These are phyloP conservation scores for Candida pini DNA, from an alignment of 805 yeast species.

Conservation along the genomic window DNA sequence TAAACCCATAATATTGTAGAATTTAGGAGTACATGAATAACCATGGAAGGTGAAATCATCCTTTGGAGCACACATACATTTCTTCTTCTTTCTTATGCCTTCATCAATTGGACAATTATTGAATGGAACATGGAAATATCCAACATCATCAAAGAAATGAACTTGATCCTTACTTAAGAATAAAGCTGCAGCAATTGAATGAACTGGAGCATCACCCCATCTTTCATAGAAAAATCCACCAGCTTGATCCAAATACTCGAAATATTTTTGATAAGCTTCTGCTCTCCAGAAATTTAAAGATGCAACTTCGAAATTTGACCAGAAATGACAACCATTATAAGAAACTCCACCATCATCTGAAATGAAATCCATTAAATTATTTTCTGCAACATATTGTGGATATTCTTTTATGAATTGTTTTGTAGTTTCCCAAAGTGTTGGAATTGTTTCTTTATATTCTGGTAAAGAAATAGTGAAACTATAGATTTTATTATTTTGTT, in stretches of 20 bases:
- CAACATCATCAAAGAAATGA: constrained; percentile 80
- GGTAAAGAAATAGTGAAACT: constrained; percentile 76
- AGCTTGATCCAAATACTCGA: constrained; percentile 65
- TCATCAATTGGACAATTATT: constrained; percentile 72
- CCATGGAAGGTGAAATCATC: constrained; percentile 75
- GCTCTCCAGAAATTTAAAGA: constrained; percentile 69
- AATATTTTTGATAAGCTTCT: constrained; percentile 64
- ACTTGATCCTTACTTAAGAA: constrained; percentile 65
- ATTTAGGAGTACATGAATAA: constrained; percentile 67
- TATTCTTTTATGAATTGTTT: constrained; percentile 50
- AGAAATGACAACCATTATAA: constrained; percentile 81
- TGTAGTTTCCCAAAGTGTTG: constrained; percentile 72
- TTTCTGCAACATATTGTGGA: constrained; percentile 53
- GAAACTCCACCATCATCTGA: constrained; percentile 64
- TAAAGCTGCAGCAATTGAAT: constrained; percentile 79
- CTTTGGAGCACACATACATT: constrained; percentile 68
- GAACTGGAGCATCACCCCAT: constrained; percentile 96
- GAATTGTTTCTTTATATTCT: constrained; percentile 67
- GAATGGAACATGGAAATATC: constrained; percentile 81
- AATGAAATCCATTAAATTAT: constrained; percentile 66
- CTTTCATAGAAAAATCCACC: constrained; percentile 94
- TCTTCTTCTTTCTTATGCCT: constrained; percentile 47
- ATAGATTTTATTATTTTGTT: constrained; percentile 66
- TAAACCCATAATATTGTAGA: constrained; percentile 47
- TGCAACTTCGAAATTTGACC: constrained; percentile 88